Evolutionary conservation across 345 rosid species (phyloP).

Genomic region (Eucalyptus brandiana): DNA sequence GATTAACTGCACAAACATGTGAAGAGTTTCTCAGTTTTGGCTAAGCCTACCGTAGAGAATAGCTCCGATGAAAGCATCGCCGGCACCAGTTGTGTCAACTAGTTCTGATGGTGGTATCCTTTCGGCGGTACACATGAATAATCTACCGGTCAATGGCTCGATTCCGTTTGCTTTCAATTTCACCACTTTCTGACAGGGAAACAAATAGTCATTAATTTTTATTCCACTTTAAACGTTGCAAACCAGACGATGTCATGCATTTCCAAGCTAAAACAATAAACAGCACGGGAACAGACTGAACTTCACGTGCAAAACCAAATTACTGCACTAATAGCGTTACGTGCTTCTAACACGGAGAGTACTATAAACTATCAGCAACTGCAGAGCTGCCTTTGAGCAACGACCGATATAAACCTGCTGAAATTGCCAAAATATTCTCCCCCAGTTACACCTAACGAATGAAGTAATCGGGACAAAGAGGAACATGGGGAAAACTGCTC

Average conservation of each 20-base stretch:
- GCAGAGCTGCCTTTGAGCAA: not conserved
- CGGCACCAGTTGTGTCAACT: conserved; percentile 78
- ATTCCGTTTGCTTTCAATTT: conserved; percentile 38
- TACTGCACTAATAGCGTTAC: no score
- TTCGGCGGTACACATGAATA: conserved; percentile 62
- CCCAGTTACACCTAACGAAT: not conserved
- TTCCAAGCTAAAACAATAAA: not conserved
- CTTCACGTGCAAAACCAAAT: no score
- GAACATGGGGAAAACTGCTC: not conserved
- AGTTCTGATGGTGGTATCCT: conserved; percentile 62
- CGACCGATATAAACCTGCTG: not conserved
- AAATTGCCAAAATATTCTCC: not conserved
- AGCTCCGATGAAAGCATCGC: conserved; percentile 86
- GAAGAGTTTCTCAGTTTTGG: not conserved
- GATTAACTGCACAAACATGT: not conserved
- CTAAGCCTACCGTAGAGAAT: conserved; percentile 43
- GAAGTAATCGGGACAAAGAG: fast-evolving
- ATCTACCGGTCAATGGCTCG: conserved; percentile 49
- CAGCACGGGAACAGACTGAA: no score
- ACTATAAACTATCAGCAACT: not conserved
- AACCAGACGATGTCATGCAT: not conserved
- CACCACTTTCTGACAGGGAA: conserved; percentile 17
- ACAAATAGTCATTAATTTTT: not conserved
- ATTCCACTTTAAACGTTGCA: not conserved
- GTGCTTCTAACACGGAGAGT: not conserved